Evolutionary conservation across 805 yeast genomes (phyloP).

Genomic region (Suhomyces tanzawaensis): DNA sequence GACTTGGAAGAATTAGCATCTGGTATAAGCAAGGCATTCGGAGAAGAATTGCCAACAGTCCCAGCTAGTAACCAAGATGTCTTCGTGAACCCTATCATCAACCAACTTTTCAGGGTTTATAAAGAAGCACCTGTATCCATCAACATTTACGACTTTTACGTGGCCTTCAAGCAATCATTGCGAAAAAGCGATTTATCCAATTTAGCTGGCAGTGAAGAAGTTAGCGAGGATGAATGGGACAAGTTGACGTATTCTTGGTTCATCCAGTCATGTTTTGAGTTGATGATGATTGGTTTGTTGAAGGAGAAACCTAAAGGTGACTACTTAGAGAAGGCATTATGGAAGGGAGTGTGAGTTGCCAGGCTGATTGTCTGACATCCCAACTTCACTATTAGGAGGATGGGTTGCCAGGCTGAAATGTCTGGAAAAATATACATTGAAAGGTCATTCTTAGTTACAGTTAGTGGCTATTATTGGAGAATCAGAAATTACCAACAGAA

Average conservation of each 20-base stretch:
- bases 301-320: constrained; percentile 64
- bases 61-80: background rate
- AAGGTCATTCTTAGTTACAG: too few species aligned
- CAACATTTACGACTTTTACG: constrained; percentile 65
- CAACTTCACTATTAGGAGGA: too few species aligned
- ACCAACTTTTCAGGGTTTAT: constrained; percentile 62
- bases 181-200: constrained; percentile 19
- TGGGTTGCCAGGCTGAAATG: too few species aligned
- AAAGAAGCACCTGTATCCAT: constrained; percentile 74
- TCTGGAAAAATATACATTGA: too few species aligned
- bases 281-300: constrained; percentile 66
- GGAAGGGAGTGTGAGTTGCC: constrained; percentile 63
- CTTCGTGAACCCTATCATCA: constrained; percentile 44
- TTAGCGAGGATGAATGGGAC: constrained; percentile 52
- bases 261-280: constrained; percentile 68
- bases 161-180: constrained; percentile 56
- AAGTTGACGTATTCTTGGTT: constrained; percentile 67
- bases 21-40: background rate
- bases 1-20: constrained; percentile 3
- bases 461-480: too few species aligned
- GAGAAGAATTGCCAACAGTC: background rate
- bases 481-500: too few species aligned
- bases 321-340: constrained; percentile 62
- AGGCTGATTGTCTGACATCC: too few species aligned
- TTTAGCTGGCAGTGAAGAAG: background rate